Evolutionary conservation across 2,329 filamentous ascomycete species (phyloP).

Genomic region (Fusarium falciforme): DNA sequence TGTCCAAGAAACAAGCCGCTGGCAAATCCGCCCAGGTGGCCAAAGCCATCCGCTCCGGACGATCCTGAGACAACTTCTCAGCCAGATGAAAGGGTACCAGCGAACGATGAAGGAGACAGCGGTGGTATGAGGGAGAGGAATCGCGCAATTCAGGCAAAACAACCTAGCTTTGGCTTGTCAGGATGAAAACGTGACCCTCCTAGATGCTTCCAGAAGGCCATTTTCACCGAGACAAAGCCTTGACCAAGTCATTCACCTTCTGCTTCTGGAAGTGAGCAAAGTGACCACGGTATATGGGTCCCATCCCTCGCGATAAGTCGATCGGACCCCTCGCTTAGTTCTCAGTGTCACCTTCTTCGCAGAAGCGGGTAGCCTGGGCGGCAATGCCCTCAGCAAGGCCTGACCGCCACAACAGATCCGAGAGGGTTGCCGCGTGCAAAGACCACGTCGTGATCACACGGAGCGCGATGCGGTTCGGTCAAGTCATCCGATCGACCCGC

Average conservation of each 20-base stretch:
- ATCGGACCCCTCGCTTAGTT: background rate
- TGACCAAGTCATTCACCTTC: slow-evolving; percentile 28
- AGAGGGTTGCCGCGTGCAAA: slow-evolving; percentile 28
- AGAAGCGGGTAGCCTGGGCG: slow-evolving; percentile 8
- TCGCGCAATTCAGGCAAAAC: slow-evolving; percentile 4
- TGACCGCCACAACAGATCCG: background rate
- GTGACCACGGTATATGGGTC: slow-evolving; percentile 2
- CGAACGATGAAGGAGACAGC: background rate
- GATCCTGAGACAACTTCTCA: background rate
- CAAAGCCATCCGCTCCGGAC: background rate
- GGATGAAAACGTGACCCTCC: slow-evolving; percentile 1
- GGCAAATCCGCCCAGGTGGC: background rate
- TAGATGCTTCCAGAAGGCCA: slow-evolving; percentile 9
- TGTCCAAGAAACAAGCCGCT: background rate
- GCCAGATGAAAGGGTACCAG: background rate
- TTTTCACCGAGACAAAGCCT: slow-evolving; percentile 7
- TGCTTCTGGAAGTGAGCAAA: slow-evolving; percentile 34
- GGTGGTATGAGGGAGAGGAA: background rate
- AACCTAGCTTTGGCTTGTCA: slow-evolving; percentile 5
- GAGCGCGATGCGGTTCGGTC: slow-evolving; percentile 23
- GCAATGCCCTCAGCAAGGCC: slow-evolving; percentile 8
- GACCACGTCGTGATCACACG: slow-evolving; percentile 14
- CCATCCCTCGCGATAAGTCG: background rate
- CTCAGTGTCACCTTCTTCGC: background rate
- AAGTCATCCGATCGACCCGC: slow-evolving; percentile 27